Percentiles rank a stretch among this genome's conserved stretches.
phyloP scores from a whole-genome alignment of 129 eudicot genomes.

The Oenanthe sinensis region DNA sequence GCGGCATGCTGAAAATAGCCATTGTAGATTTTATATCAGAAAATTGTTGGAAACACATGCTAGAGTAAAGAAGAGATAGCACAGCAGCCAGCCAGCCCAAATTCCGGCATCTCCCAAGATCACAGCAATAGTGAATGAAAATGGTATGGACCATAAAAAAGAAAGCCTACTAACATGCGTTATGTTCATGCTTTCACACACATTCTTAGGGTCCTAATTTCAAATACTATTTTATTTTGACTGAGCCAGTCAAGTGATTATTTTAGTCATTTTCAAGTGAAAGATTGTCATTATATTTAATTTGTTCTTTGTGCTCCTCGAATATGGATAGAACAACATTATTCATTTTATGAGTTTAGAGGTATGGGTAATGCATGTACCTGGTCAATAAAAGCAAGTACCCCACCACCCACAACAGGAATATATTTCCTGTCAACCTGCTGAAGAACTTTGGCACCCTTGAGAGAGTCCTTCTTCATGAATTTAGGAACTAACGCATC shows the following conservation, averaged over 20 bases:
- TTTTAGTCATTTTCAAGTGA: not conserved
- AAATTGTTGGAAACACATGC: not conserved
- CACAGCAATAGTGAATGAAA: not conserved
- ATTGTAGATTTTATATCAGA: conserved; percentile 10
- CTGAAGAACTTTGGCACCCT: conserved; percentile 68
- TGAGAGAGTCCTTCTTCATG: conserved; percentile 51
- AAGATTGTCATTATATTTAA: not conserved
- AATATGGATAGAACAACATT: not conserved
- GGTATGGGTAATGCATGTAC: conserved; percentile 23
- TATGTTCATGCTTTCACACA: not conserved
- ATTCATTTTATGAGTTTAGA: not conserved
- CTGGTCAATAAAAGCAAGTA: conserved; percentile 89
- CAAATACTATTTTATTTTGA: not conserved
- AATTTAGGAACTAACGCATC: conserved; percentile 70
- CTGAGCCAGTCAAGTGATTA: not conserved
- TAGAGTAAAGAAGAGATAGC: not conserved
- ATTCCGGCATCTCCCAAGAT: not conserved
- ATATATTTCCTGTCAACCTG: conserved; percentile 93
- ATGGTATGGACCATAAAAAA: not conserved
- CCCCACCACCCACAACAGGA: conserved; percentile 66
- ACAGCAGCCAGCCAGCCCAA: not conserved
- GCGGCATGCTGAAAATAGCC: conserved; percentile 80
- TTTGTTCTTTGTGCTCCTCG: not conserved
- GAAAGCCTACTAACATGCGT: not conserved
- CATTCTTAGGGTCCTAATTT: not conserved